A percentile compares a stretch with the other conserved stretches of the same genome.
Conservation (phyloP, 371 early-diverging fungal species). For the Apophysomyces variabilis region DNA sequence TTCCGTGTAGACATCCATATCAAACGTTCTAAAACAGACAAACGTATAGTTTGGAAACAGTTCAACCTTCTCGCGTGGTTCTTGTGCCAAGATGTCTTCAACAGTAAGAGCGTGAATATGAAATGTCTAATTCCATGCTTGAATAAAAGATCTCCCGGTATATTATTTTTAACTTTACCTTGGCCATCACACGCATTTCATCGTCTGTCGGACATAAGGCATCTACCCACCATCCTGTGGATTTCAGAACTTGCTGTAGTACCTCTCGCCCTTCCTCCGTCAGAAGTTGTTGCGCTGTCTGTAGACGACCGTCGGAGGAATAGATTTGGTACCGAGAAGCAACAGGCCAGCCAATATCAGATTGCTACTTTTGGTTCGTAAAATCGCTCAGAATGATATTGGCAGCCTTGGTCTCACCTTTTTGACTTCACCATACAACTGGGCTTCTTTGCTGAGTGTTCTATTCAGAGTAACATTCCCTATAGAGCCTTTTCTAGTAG, state of each 20-base stretch:
- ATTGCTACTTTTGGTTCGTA: not conserved
- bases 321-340: conserved; percentile 33
- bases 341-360: not conserved
- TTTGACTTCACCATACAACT: conserved; percentile 22
- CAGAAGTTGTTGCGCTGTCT: conserved; percentile 26
- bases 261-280: conserved; percentile 36
- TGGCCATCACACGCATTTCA: conserved; percentile 78
- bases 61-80: conserved; percentile 79
- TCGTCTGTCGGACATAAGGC: conserved; percentile 75
- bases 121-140: conserved; percentile 39
- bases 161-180: conserved; percentile 33
- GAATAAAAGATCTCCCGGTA: not conserved
- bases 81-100: conserved; percentile 75
- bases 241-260: conserved; percentile 48
- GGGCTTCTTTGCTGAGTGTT: conserved; percentile 34
- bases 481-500: conserved; percentile 26
- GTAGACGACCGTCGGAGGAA: conserved; percentile 17
- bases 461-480: conserved; percentile 31
- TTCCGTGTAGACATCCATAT: conserved; percentile 56
- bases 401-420: conserved; percentile 14
- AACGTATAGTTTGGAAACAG: conserved; percentile 73
- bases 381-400: conserved; percentile 3
- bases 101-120: conserved; percentile 75
- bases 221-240: conserved; percentile 87
- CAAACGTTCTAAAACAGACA: conserved; percentile 71